Evolutionary conservation across 768 basidiomycete genomes (phyloP), one percentile per base, ranked within the genome.

Genomic region (Naganishia kalamii): DNA sequence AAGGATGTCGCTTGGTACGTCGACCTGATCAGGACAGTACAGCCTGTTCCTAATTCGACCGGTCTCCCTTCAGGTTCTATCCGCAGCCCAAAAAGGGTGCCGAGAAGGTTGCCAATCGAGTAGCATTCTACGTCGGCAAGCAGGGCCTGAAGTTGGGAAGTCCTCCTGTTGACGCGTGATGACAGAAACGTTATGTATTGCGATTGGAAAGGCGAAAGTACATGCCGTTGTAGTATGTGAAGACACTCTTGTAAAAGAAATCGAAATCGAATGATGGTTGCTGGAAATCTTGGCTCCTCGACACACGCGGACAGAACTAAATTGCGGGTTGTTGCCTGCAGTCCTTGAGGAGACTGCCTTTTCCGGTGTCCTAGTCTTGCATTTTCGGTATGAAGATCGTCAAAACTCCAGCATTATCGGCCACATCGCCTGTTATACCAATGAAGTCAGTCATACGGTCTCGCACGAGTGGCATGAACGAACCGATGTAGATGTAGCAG

Each of bases 401-500:
- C 68, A 78, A 67, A 6, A 78, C 77, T 2, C 77, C 77, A 33
- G 74, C 77, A 3, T 73, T 68, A 35, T 75, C 72, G 44, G 70
- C 68, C 17, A 75, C 67, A 33, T 71, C 74, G 32, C 76, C 76
- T 77, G 48, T 4, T 25, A 49, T 32, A 23, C 3, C 32, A 12
- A 19, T 19, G 4, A n/a, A 35, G 27, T 27, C 29, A 47, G 60
- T 13, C 15, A 7, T 6, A 17, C 23, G 47, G 32, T 17, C n/a
- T 17, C 19, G 29, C 46, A 46, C n/a, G 3, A 27, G 10, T 50
- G 12, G 50, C 19, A 12, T 15, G 13, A 21, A 68, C 76, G 63
- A 21, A 76, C 76, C 77, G 46, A 78, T 78, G 48, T 78, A 78
- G 10, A 78, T 72, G 62, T 78, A 78, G 6, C 74, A 75, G 23